These are phyloP conservation scores for Xylaria curta DNA, from an alignment of 495 filamentous ascomycete species.

Conservation along the genomic window DNA sequence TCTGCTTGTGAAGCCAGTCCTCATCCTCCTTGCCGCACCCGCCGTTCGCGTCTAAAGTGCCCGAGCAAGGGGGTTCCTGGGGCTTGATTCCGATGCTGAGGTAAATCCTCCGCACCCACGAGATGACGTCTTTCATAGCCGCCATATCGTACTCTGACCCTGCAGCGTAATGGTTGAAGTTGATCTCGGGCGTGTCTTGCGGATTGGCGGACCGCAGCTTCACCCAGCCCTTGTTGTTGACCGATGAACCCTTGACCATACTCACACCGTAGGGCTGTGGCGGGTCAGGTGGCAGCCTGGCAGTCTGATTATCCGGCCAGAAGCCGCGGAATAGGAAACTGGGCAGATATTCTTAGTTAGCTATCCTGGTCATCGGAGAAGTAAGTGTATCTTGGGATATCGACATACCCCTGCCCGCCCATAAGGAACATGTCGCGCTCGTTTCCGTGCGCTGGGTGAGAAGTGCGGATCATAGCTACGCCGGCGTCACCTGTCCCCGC, in stretches of 20 bases:
- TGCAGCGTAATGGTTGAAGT: constrained; percentile 44
- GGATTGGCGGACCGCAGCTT: constrained; percentile 40
- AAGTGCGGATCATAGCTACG: constrained; percentile 45
- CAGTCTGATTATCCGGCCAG: constrained; percentile 45
- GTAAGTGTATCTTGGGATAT: too few relatives aligned
- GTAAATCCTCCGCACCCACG: constrained; percentile 43
- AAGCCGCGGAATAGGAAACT: constrained; percentile 46
- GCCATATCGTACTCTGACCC: constrained; percentile 41
- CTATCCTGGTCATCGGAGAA: neutral
- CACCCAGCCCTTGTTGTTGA: constrained; percentile 46
- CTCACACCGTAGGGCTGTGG: constrained; percentile 41
- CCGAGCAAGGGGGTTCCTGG: constrained; percentile 43
- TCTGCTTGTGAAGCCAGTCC: constrained; percentile 49
- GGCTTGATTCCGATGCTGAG: constrained; percentile 38
- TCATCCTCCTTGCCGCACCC: constrained; percentile 43
- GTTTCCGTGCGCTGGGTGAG: constrained; percentile 41
- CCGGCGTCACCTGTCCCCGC: constrained; percentile 37
- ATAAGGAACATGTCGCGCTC: constrained; percentile 50
- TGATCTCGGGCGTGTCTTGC: constrained; percentile 47
- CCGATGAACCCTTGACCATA: constrained; percentile 44
- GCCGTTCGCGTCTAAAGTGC: constrained; percentile 33
- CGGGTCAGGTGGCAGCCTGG: constrained; percentile 36
- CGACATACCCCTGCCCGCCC: constrained; percentile 40
- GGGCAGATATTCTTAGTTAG: neutral
- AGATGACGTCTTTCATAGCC: constrained; percentile 48